phyloP scores from a whole-genome alignment of 192 early-diverging fungal genomes.

The Glomus cerebriforme region DNA sequence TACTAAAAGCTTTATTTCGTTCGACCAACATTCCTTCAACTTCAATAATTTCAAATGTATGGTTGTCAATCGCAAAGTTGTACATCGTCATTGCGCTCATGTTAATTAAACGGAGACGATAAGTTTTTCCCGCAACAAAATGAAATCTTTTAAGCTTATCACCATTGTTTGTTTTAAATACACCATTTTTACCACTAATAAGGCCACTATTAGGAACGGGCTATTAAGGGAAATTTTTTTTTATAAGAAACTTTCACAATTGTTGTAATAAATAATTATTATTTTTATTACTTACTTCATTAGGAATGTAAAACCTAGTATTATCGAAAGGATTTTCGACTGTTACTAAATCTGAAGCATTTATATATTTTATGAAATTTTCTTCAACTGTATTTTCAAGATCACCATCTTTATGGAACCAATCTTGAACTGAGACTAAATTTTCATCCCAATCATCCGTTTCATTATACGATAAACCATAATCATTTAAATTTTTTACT shows the following conservation, averaged over 20 bases:
- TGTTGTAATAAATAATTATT: too few relatives aligned
- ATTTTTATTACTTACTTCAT: background rate
- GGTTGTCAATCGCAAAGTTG: constrained; percentile 75
- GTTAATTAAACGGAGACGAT: constrained; percentile 78
- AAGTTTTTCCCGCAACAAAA: constrained; percentile 70
- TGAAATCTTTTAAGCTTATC: too few relatives aligned
- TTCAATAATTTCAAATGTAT: constrained; percentile 72
- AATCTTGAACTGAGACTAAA: too few relatives aligned
- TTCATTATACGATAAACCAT: background rate
- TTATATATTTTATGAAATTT: background rate
- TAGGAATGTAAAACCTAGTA: too few relatives aligned
- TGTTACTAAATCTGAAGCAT: background rate
- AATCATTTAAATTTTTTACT: background rate
- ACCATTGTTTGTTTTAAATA: too few relatives aligned
- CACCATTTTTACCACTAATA: constrained; percentile 54
- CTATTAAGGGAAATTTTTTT: constrained; percentile 39
- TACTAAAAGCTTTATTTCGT: constrained; percentile 39
- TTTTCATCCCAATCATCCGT: too few relatives aligned
- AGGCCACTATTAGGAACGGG: constrained; percentile 70
- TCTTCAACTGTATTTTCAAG: background rate
- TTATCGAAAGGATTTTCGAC: too few relatives aligned
- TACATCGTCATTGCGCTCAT: constrained; percentile 69
- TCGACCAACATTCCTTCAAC: constrained; percentile 64
- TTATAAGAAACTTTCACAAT: too few relatives aligned
- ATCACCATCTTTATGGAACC: too few relatives aligned